Evolutionary conservation across 2,329 filamentous ascomycete species (phyloP).

Genomic region (Cladosporium cucumerinum): DNA sequence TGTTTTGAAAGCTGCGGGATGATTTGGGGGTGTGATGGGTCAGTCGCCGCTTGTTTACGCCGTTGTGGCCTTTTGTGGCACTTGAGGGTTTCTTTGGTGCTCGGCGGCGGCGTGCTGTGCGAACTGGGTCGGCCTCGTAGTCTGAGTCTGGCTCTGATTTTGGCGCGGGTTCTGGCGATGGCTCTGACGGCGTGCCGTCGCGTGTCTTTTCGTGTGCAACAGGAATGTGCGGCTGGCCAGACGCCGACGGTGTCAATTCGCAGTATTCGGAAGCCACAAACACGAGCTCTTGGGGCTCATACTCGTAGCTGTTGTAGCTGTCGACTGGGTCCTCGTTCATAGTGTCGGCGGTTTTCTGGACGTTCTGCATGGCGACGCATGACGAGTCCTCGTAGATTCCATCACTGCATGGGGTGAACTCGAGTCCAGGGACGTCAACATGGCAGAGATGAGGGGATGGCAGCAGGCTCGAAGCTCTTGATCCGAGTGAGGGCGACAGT

Average conservation of each 20-base stretch:
- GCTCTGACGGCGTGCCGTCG: background rate
- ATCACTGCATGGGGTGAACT: background rate
- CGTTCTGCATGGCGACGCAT: conserved; percentile 1
- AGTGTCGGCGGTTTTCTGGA: background rate
- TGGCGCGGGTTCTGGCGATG: background rate
- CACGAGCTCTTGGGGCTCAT: conserved; percentile 9
- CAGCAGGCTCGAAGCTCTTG: background rate
- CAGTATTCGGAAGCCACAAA: too few relatives aligned
- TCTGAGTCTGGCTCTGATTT: background rate
- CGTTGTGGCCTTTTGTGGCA: background rate
- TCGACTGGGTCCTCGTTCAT: background rate
- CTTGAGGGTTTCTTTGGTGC: background rate
- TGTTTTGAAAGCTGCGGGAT: background rate
- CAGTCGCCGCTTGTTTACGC: background rate
- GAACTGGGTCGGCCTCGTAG: background rate
- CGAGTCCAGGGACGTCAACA: background rate
- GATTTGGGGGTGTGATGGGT: background rate
- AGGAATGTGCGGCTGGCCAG: background rate
- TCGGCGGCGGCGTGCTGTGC: background rate
- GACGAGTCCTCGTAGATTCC: background rate
- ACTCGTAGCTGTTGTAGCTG: background rate
- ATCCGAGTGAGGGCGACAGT: background rate
- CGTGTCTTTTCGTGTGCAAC: background rate
- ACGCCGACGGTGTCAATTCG: background rate
- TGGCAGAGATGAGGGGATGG: background rate